These are phyloP conservation scores for Schoenoplectus tabernaemontani DNA, from an alignment of 202 grass and related monocot genomes.

Conservation along the genomic window DNA sequence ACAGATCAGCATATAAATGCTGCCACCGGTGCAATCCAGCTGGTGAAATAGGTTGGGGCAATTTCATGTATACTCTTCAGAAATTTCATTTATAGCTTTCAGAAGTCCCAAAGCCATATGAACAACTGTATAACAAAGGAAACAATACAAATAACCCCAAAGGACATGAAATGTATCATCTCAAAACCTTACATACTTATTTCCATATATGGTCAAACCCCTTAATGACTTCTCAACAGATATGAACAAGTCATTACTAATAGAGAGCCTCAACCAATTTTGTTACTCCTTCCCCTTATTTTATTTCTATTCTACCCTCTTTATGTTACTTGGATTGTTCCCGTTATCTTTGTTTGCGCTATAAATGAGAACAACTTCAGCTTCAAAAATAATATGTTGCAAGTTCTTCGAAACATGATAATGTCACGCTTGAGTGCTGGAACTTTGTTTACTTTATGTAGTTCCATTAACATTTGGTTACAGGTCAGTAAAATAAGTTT, in stretches of 20 bases:
- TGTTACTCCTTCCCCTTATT: neutral
- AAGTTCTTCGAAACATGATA: neutral
- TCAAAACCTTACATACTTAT: neutral
- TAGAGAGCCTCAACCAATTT: neutral
- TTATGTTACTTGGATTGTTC: neutral
- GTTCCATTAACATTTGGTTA: neutral
- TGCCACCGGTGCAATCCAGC: neutral
- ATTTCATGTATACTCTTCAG: neutral
- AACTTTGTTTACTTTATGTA: neutral
- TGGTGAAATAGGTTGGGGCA: neutral
- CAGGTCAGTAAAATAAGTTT: neutral
- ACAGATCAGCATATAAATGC: neutral
- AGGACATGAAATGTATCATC: neutral
- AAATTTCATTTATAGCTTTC: neutral
- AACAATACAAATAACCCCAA: constrained; percentile 12
- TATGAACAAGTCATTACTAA: neutral
- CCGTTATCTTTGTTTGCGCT: neutral
- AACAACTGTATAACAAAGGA: neutral
- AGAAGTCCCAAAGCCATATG: neutral
- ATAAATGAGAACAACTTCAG: neutral
- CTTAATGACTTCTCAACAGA: neutral
- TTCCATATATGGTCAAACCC: neutral
- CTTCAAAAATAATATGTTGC: neutral
- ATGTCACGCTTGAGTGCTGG: neutral
- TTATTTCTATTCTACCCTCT: neutral